Percentiles rank a stretch among this genome's conserved stretches.
Evolutionary conservation across 202 grass and related monocot species (phyloP).

Genomic region (Hordeum pubiflorum): DNA sequence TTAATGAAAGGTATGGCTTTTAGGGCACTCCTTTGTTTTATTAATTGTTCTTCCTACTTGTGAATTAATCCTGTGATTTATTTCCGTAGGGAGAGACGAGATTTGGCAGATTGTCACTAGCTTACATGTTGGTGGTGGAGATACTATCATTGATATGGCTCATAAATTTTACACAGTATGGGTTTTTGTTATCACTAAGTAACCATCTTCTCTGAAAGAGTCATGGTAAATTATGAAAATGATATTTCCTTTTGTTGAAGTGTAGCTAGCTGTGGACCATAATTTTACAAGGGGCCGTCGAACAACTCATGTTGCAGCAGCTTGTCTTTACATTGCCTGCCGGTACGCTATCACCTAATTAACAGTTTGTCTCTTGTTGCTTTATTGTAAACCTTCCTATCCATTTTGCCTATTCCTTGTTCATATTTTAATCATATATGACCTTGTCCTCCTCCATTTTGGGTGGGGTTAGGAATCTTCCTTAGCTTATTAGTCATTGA

Average conservation of each 20-base stretch:
- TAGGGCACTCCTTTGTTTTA: background rate
- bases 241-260: constrained; percentile 36
- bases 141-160: constrained; percentile 55
- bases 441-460: background rate
- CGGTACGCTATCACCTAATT: constrained; percentile 33
- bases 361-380: constrained; percentile 8
- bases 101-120: constrained; percentile 64
- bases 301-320: constrained; percentile 78
- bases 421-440: background rate
- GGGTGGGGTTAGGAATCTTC: background rate
- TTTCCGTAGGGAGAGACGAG: constrained; percentile 67
- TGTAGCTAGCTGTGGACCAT: constrained; percentile 75
- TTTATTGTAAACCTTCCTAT: background rate
- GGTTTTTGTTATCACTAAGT: constrained; percentile 4
- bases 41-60: background rate
- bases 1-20: constrained; percentile 52
- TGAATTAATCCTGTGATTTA: background rate
- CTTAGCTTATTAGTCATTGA: background rate
- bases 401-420: background rate
- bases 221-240: constrained; percentile 10
- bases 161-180: constrained; percentile 64
- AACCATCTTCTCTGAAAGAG: background rate
- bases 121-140: constrained; percentile 70
- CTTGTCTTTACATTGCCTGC: constrained; percentile 95
- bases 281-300: constrained; percentile 85